A percentile compares a stretch with the other conserved stretches of the same genome.
Conservation (phyloP, 495 filamentous ascomycete species). For the Aspergillus coremiiformis region DNA sequence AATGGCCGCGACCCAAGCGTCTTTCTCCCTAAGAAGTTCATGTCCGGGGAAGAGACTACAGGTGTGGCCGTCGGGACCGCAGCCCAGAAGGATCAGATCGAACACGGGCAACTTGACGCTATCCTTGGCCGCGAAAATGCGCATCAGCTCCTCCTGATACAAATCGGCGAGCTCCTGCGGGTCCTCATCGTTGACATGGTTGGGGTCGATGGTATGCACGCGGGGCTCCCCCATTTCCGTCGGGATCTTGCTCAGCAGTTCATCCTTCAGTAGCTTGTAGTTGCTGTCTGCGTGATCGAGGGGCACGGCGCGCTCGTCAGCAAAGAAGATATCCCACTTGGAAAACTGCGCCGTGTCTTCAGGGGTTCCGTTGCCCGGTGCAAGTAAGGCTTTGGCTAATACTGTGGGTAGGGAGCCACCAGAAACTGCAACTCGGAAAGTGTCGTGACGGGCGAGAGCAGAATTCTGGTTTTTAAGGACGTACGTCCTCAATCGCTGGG, state of each 20-base stretch:
- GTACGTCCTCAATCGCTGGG: constrained; percentile 67
- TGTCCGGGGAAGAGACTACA: constrained; percentile 94
- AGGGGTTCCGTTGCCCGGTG: constrained; percentile 44
- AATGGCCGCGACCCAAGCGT: constrained; percentile 87
- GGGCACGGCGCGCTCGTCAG: constrained; percentile 91
- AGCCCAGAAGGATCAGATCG: constrained; percentile 85
- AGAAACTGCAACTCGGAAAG: constrained; percentile 87
- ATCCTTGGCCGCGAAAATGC: constrained; percentile 73
- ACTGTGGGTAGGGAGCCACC: constrained; percentile 88
- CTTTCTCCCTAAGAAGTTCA: constrained; percentile 74
- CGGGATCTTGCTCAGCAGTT: constrained; percentile 83
- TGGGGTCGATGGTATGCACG: constrained; percentile 69
- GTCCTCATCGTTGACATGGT: constrained; percentile 70
- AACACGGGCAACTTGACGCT: constrained; percentile 89
- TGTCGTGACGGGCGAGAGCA: constrained; percentile 67
- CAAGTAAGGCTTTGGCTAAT: constrained; percentile 73
- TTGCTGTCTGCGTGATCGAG: constrained; percentile 91
- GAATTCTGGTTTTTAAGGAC: constrained; percentile 71
- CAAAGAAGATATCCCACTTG: constrained; percentile 98
- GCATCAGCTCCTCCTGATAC: constrained; percentile 86
- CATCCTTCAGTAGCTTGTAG: constrained; percentile 77
- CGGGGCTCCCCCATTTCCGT: constrained; percentile 52
- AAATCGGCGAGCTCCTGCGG: constrained; percentile 86
- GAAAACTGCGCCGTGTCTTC: constrained; percentile 65
- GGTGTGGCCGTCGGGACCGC: constrained; percentile 92